Percentiles rank a stretch among this genome's conserved stretches.
Conservation (phyloP, 208 protist genomes). For the Leishmania major region DNA sequence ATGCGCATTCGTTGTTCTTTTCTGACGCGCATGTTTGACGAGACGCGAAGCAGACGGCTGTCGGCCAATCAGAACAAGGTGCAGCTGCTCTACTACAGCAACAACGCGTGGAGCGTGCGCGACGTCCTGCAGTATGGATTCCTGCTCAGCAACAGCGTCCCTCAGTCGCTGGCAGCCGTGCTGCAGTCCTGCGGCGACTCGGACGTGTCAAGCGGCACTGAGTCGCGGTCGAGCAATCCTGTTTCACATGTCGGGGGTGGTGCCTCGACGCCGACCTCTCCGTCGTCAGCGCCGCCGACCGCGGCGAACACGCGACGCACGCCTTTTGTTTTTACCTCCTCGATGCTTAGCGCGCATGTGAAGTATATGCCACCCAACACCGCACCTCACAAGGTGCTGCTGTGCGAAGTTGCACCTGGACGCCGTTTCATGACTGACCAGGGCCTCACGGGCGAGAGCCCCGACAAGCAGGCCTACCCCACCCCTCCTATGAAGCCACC, state of each 20-base stretch:
- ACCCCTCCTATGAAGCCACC: slow-evolving; percentile 6
- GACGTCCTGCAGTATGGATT: slow-evolving; percentile 71
- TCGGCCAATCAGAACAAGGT: slow-evolving; percentile 38
- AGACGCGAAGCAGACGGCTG: slow-evolving; percentile 18
- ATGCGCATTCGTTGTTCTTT: slow-evolving; percentile 48
- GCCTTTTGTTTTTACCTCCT: slow-evolving; percentile 65
- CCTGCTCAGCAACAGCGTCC: slow-evolving; percentile 29
- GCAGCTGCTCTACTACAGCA: slow-evolving; percentile 80
- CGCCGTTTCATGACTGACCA: slow-evolving; percentile 38
- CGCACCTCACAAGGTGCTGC: slow-evolving; percentile 54
- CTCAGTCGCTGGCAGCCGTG: slow-evolving; percentile 12
- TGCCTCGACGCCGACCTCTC: not conserved
- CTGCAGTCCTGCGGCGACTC: slow-evolving; percentile 13
- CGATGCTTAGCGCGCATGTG: slow-evolving; percentile 50
- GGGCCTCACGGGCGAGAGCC: slow-evolving; percentile 23
- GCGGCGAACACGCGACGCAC: slow-evolving; percentile 21
- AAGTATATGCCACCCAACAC: slow-evolving; percentile 28
- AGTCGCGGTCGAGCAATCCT: slow-evolving; percentile 20
- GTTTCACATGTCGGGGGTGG: slow-evolving; percentile 1
- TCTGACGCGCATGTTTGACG: slow-evolving; percentile 35
- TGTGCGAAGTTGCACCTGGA: slow-evolving; percentile 72
- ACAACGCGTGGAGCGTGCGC: slow-evolving; percentile 54
- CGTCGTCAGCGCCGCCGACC: not conserved
- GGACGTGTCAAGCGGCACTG: slow-evolving; percentile 3
- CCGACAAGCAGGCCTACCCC: slow-evolving; percentile 17